These are phyloP conservation scores for Dipteronia dyeriana DNA, from an alignment of 345 rosid genomes.

Conservation along the genomic window DNA sequence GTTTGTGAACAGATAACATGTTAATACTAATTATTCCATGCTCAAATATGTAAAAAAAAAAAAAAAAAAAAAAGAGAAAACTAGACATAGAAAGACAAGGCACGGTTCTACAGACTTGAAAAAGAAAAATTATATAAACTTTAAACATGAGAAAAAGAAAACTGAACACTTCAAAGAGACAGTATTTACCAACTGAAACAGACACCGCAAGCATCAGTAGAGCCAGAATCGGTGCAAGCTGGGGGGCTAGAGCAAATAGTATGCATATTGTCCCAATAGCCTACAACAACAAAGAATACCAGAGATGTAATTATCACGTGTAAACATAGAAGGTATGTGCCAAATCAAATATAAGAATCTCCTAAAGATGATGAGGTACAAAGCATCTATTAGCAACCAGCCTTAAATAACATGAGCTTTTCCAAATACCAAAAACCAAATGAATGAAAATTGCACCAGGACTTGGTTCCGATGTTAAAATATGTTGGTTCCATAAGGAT, in stretches of 20 bases:
- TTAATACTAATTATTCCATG: neutral
- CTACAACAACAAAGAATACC: conserved; percentile 40
- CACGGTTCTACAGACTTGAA: neutral
- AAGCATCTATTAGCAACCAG: conserved; percentile 2
- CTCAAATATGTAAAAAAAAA: neutral
- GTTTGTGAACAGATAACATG: neutral
- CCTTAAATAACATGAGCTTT: neutral
- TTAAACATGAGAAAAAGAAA: neutral
- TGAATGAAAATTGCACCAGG: neutral
- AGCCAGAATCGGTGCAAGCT: conserved; percentile 89
- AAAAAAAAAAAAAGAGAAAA: neutral
- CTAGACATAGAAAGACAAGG: conserved; percentile 5
- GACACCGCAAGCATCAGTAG: conserved; percentile 74
- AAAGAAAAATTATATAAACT: conserved; percentile 1
- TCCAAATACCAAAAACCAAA: conserved; percentile 8
- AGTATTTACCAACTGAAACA: conserved; percentile 70
- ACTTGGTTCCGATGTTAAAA: neutral
- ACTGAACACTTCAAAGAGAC: conserved; percentile 7
- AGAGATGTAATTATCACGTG: conserved; percentile 16
- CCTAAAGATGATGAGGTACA: conserved; percentile 15
- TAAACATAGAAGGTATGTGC: neutral
- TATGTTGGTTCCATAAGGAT: conserved; percentile 10
- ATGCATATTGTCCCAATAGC: conserved; percentile 82
- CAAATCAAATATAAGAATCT: conserved; percentile 14
- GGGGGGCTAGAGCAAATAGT: conserved; percentile 76